phyloP scores from a whole-genome alignment of 179 eudicot species.

The Amaranthus tricolor region DNA sequence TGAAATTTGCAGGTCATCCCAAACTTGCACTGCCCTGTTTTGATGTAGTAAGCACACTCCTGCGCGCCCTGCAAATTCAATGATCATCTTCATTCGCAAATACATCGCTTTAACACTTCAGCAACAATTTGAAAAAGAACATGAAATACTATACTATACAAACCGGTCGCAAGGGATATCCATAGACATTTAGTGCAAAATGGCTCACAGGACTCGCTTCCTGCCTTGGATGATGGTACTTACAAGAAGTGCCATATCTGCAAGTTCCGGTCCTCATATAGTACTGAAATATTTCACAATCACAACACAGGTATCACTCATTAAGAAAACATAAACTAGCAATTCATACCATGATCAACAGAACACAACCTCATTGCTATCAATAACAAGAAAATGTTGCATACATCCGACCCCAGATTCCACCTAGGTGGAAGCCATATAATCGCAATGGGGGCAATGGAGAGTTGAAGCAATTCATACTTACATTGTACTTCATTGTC shows the following conservation, averaged over 20 bases:
- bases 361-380: too few relatives aligned
- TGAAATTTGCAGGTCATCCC: conserved; percentile 85
- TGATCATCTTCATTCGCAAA: conserved; percentile 5
- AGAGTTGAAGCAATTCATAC: too few relatives aligned
- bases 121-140: background rate
- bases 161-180: conserved; percentile 87
- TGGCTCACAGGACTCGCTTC: conserved; percentile 60
- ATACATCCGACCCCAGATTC: too few relatives aligned
- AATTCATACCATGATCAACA: too few relatives aligned
- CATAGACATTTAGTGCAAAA: conserved; percentile 55
- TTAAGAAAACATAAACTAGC: too few relatives aligned
- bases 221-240: conserved; percentile 93
- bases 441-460: too few relatives aligned
- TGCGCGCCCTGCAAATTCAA: conserved; percentile 36
- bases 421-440: too few relatives aligned
- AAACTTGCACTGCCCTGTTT: conserved; percentile 46
- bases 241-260: conserved; percentile 92
- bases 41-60: conserved; percentile 42
- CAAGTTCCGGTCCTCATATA: conserved; percentile 90
- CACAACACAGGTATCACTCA: too few relatives aligned
- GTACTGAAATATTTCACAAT: conserved; percentile 47
- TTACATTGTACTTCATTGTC: too few relatives aligned
- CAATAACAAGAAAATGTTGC: too few relatives aligned
- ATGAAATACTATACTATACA: conserved; percentile 18
- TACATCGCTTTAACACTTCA: background rate